These are phyloP conservation scores for Solioccasus polychromus DNA, from an alignment of 768 basidiomycete species.

Conservation along the genomic window DNA sequence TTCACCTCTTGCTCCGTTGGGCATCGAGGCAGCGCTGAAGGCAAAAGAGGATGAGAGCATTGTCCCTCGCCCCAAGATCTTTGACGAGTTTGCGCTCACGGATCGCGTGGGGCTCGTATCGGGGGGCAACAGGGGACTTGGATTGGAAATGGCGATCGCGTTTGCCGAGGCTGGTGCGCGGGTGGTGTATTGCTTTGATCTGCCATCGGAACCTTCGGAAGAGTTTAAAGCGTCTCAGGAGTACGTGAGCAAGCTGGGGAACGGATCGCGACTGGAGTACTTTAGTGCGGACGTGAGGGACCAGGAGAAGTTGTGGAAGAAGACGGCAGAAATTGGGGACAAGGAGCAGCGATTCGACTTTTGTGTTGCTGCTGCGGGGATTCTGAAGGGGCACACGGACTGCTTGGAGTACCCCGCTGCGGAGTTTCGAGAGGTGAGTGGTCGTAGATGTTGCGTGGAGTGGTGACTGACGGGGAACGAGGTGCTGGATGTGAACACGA, in stretches of 20 bases:
- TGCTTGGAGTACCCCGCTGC: constrained; percentile 65
- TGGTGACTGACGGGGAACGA: constrained; percentile 21
- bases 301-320: constrained; percentile 57
- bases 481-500: constrained; percentile 67
- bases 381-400: constrained; percentile 55
- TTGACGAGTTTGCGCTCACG: constrained; percentile 55
- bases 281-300: constrained; percentile 61
- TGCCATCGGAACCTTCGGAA: constrained; percentile 51
- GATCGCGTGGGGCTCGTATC: constrained; percentile 62
- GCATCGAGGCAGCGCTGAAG: constrained; percentile 56
- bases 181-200: constrained; percentile 67
- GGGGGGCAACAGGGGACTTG: constrained; percentile 66
- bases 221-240: constrained; percentile 55
- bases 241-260: constrained; percentile 48
- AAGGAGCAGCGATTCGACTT: constrained; percentile 70
- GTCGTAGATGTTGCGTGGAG: no score
- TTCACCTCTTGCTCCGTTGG: constrained; percentile 59
- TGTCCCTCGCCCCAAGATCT: constrained; percentile 46
- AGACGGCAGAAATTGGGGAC: constrained; percentile 58
- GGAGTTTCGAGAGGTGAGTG: constrained; percentile 59
- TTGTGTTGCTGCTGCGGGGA: constrained; percentile 76
- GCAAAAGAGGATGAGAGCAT: constrained; percentile 37
- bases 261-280: constrained; percentile 53
- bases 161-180: constrained; percentile 71
- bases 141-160: constrained; percentile 80